A percentile compares a stretch with the other conserved stretches of the same genome.
Conservation (phyloP, 129 eudicot genomes). For the Helichrysum umbraculigerum region DNA sequence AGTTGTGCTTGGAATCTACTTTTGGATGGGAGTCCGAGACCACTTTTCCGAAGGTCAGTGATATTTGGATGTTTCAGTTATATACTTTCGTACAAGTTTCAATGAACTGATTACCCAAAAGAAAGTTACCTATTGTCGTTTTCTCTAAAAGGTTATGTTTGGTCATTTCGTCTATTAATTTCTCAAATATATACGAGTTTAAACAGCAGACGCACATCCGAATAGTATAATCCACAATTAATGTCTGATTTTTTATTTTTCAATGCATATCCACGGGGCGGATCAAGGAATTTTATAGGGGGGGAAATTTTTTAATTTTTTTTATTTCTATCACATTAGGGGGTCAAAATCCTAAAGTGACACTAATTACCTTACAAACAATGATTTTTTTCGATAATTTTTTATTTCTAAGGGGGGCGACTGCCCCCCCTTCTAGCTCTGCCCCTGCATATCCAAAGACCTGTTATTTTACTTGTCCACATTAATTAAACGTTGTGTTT, state of each 20-base stretch:
- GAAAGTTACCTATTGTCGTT: not conserved
- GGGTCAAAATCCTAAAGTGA: too few relatives aligned
- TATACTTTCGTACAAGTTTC: not conserved
- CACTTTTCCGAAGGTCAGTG: conserved; percentile 70
- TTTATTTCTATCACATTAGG: too few relatives aligned
- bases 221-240: not conserved
- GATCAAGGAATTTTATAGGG: too few relatives aligned
- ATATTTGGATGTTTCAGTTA: not conserved
- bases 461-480: not conserved
- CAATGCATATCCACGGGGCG: not conserved
- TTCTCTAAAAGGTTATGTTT: too few relatives aligned
- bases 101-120: not conserved
- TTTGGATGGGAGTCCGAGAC: conserved; percentile 77
- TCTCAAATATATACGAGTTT: not conserved
- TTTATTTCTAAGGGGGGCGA: too few relatives aligned
- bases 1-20: conserved; percentile 33
- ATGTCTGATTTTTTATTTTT: not conserved
- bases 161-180: not conserved
- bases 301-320: too few relatives aligned
- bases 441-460: not conserved
- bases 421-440: not conserved
- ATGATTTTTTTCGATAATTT: too few relatives aligned
- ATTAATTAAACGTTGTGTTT: not conserved
- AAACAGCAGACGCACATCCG: not conserved
- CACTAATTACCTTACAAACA: too few relatives aligned